Percentiles rank a stretch among this genome's conserved stretches.
phyloP scores from a whole-genome alignment of 768 basidiomycete species.

The Fistulinella prunicolor region DNA sequence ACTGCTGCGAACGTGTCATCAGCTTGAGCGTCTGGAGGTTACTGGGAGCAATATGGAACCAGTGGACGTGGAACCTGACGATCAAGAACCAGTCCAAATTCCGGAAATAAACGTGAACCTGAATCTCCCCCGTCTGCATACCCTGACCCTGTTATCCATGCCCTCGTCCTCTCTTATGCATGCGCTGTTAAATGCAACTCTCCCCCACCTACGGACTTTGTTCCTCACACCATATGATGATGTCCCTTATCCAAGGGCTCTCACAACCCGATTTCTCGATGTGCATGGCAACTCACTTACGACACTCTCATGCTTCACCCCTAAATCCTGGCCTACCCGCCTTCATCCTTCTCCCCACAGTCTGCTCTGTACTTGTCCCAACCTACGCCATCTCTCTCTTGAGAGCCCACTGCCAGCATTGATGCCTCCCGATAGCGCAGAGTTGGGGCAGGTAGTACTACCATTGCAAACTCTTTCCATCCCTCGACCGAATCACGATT shows the following conservation, averaged over 20 bases:
- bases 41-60: slow-evolving; percentile 58
- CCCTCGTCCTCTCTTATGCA: slow-evolving; percentile 62
- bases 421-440: slow-evolving; percentile 23
- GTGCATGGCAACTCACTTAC: slow-evolving; percentile 55
- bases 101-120: slow-evolving; percentile 38
- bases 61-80: slow-evolving; percentile 41
- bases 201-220: slow-evolving; percentile 62
- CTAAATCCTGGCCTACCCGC: slow-evolving; percentile 64
- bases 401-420: slow-evolving; percentile 65
- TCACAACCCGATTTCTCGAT: slow-evolving; percentile 55
- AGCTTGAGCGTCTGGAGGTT: slow-evolving; percentile 62
- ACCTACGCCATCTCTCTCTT: slow-evolving; percentile 66
- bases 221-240: slow-evolving; percentile 76
- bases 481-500: slow-evolving; percentile 64
- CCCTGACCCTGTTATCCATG: slow-evolving; percentile 62
- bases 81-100: slow-evolving; percentile 17
- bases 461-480: slow-evolving; percentile 67
- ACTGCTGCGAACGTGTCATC: slow-evolving; percentile 52
- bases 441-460: slow-evolving; percentile 29
- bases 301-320: slow-evolving; percentile 65
- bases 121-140: slow-evolving; percentile 54
- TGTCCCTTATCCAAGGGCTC: slow-evolving; percentile 53
- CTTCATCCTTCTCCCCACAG: slow-evolving; percentile 52
- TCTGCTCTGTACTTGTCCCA: slow-evolving; percentile 49
- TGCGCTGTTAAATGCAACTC: slow-evolving; percentile 53